Conservation (phyloP, 2,329 filamentous ascomycete species). For the Talaromyces sp. region DNA sequence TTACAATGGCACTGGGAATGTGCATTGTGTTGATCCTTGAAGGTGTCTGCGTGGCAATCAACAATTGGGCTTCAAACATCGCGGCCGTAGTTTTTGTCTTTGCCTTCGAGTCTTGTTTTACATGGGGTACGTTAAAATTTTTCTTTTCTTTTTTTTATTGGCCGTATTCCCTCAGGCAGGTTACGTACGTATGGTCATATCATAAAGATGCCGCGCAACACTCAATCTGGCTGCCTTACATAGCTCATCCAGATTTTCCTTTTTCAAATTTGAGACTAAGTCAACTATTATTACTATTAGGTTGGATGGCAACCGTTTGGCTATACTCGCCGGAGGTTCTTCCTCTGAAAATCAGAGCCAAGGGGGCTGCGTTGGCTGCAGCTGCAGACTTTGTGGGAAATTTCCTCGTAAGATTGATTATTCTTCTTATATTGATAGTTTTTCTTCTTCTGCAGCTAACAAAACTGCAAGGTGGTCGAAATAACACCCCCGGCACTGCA, state of each 20-base stretch:
- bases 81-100: constrained; percentile 22
- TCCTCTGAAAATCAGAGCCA: constrained; percentile 15
- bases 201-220: too few species aligned
- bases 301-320: constrained; percentile 37
- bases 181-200: too few species aligned
- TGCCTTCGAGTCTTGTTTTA: constrained; percentile 21
- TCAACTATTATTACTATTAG: constrained; percentile 17
- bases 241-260: too few species aligned
- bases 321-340: constrained; percentile 20
- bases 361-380: constrained; percentile 14
- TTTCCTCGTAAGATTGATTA: constrained; percentile 8
- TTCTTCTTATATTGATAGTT: background rate
- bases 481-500: constrained; percentile 57
- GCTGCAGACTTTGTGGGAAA: constrained; percentile 18
- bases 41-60: constrained; percentile 19
- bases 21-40: constrained; percentile 36
- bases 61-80: constrained; percentile 13
- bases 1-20: constrained; percentile 39
- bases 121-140: constrained; percentile 31
- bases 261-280: too few species aligned
- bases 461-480: constrained; percentile 47
- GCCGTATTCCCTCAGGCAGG: too few species aligned
- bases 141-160: too few species aligned
- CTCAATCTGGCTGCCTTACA: too few species aligned
- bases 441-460: background rate